These are phyloP conservation scores for Blastomyces emzantsi DNA, from an alignment of 2,329 filamentous ascomycete species.

Conservation along the genomic window DNA sequence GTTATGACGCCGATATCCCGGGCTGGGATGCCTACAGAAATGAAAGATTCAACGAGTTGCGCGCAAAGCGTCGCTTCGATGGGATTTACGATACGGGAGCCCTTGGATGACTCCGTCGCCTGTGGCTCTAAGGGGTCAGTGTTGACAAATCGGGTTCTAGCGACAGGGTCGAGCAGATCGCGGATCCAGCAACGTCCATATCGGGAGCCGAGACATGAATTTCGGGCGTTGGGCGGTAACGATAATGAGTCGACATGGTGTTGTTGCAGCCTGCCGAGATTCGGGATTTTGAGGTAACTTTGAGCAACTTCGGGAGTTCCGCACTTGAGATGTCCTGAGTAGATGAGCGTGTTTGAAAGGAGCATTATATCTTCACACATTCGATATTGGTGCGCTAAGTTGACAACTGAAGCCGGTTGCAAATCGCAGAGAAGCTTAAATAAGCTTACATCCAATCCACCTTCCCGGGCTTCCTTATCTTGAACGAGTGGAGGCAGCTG, in stretches of 20 bases:
- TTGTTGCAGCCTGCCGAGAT: slow-evolving; percentile 48
- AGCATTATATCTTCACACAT: slow-evolving; percentile 98
- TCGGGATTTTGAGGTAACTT: slow-evolving; percentile 58
- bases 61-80: slow-evolving; percentile 69
- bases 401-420: slow-evolving; percentile 80
- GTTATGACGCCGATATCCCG: slow-evolving; percentile 88
- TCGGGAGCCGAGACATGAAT: slow-evolving; percentile 49
- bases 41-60: slow-evolving; percentile 70
- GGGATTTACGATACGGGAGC: slow-evolving; percentile 79
- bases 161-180: slow-evolving; percentile 58
- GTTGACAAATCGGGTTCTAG: slow-evolving; percentile 79
- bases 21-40: slow-evolving; percentile 64
- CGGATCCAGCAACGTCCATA: slow-evolving; percentile 62
- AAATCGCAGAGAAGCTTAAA: slow-evolving; percentile 89
- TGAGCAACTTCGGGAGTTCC: slow-evolving; percentile 67
- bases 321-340: slow-evolving; percentile 81
- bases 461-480: slow-evolving; percentile 75
- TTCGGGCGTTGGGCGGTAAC: slow-evolving; percentile 15
- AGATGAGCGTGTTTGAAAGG: slow-evolving; percentile 86
- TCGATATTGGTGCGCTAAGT: slow-evolving; percentile 89
- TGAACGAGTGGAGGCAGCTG: slow-evolving; percentile 91
- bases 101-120: slow-evolving; percentile 57
- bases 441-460: slow-evolving; percentile 82
- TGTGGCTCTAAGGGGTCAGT: slow-evolving; percentile 63
- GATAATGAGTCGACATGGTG: slow-evolving; percentile 39